Evolutionary conservation across 2,329 filamentous ascomycete species (phyloP).

Genomic region (Neofusicoccum laricinum): DNA sequence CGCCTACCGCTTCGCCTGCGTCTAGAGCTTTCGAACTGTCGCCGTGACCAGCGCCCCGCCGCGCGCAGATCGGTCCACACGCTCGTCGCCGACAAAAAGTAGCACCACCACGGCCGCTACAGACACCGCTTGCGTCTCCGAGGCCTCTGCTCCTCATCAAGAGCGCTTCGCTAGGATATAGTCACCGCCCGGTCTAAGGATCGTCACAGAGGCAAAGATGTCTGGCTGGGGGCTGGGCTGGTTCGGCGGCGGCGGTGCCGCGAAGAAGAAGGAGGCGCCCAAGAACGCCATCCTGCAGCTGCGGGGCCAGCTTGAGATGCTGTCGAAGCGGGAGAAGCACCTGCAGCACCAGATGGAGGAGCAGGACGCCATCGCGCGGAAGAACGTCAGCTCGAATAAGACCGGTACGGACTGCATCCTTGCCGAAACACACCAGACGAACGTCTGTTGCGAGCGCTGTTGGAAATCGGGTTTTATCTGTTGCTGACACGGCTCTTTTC

Average conservation of each 20-base stretch:
- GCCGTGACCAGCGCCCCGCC: conserved; percentile 2
- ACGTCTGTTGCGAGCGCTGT: no score
- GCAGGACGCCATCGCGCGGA: conserved; percentile 83
- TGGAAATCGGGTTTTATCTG: not conserved
- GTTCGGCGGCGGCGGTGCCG: conserved; percentile 77
- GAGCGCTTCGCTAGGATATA: not conserved
- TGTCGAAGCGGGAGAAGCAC: conserved; percentile 93
- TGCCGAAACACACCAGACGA: no score
- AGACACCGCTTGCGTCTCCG: not conserved
- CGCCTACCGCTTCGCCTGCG: not conserved
- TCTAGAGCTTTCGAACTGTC: not conserved
- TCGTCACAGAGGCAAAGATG: conserved; percentile 23
- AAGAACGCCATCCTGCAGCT: conserved; percentile 94
- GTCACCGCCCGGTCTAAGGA: not conserved
- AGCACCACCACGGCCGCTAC: not conserved
- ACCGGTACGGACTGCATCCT: conserved; percentile 58
- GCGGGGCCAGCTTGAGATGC: conserved; percentile 89
- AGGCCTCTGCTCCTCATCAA: not conserved
- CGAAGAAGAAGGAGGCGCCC: conserved; percentile 87
- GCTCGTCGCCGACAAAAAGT: not conserved
- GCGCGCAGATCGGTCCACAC: conserved; percentile 5
- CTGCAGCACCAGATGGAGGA: conserved; percentile 89
- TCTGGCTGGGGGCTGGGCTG: conserved; percentile 60
- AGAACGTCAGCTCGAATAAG: conserved; percentile 87
- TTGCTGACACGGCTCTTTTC: not conserved